phyloP scores from a whole-genome alignment of 495 filamentous ascomycete species.

The Podospora fimiseda region DNA sequence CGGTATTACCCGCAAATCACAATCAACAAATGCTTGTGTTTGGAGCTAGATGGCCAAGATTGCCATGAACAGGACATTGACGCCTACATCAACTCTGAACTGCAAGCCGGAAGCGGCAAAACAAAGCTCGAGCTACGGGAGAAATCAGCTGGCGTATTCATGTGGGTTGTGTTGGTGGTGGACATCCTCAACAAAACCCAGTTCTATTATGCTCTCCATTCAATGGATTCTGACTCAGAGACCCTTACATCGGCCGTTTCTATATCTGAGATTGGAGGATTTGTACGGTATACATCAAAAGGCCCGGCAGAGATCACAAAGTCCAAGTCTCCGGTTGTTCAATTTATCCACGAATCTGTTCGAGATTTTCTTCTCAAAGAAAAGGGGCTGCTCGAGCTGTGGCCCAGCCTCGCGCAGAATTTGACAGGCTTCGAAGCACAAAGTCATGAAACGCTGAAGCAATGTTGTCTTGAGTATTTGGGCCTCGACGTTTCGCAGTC shows the following conservation, averaged over 20 bases:
- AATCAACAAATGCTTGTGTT: conserved; percentile 26
- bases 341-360: conserved; percentile 42
- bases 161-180: conserved; percentile 44
- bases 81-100: conserved; percentile 15
- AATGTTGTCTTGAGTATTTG: conserved; percentile 30
- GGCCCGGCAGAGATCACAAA: conserved; percentile 31
- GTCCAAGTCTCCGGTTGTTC: conserved; percentile 24
- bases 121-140: conserved; percentile 28
- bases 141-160: conserved; percentile 42
- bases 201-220: conserved; percentile 33
- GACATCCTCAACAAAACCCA: conserved; percentile 41
- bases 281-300: conserved; percentile 30
- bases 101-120: conserved; percentile 22
- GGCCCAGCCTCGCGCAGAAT: conserved; percentile 24
- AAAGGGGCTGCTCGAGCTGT: conserved; percentile 30
- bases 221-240: conserved; percentile 33
- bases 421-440: conserved; percentile 14
- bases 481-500: neutral
- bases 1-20: conserved; percentile 45
- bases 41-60: conserved; percentile 20
- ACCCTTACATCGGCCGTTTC: conserved; percentile 25
- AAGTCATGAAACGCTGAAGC: conserved; percentile 32
- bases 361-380: conserved; percentile 30
- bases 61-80: conserved; percentile 24
- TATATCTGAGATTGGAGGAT: conserved; percentile 18